Percentiles rank a stretch among this genome's conserved stretches.
Evolutionary conservation across 805 yeast genomes (phyloP).

Genomic region (Candida gorgasii): DNA sequence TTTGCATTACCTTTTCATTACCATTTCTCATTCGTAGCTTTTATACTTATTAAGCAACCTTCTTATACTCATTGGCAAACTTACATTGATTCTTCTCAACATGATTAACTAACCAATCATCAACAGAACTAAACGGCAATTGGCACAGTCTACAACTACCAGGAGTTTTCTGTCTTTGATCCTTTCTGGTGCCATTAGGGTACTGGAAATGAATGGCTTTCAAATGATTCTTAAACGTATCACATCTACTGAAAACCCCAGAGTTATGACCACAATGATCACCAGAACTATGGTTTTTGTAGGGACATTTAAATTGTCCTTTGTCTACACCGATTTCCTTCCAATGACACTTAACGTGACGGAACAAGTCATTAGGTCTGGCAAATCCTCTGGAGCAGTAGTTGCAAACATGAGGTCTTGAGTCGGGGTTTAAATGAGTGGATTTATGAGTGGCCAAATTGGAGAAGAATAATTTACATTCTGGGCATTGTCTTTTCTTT

Average conservation of each 20-base stretch:
- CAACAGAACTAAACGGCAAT: conserved; percentile 62
- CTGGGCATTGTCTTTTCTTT: conserved; percentile 71
- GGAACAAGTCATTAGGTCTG: conserved; percentile 78
- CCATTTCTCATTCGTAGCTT: too few species aligned
- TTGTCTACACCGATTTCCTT: conserved; percentile 68
- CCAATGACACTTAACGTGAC: conserved; percentile 87
- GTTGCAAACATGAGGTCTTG: conserved; percentile 76
- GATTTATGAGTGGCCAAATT: conserved; percentile 83
- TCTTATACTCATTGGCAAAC: conserved; percentile 17
- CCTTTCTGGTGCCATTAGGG: conserved; percentile 83
- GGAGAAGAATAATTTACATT: conserved; percentile 66
- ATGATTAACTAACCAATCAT: conserved; percentile 77
- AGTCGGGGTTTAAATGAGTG: conserved; percentile 69
- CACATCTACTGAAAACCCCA: conserved; percentile 87
- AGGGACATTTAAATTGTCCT: conserved; percentile 81
- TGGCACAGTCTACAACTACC: conserved; percentile 85
- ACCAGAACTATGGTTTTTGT: conserved; percentile 36
- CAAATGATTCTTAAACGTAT: conserved; percentile 87
- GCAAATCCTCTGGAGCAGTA: conserved; percentile 85
- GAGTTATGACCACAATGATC: conserved; percentile 67
- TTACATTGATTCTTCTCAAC: conserved; percentile 54
- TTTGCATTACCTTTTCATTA: neutral
- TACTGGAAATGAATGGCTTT: conserved; percentile 88
- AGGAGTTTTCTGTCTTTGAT: conserved; percentile 62
- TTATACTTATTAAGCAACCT: too few species aligned